These are phyloP conservation scores for Nannochloris sp. DNA, from an alignment of 139 green algal genomes.

Conservation along the genomic window DNA sequence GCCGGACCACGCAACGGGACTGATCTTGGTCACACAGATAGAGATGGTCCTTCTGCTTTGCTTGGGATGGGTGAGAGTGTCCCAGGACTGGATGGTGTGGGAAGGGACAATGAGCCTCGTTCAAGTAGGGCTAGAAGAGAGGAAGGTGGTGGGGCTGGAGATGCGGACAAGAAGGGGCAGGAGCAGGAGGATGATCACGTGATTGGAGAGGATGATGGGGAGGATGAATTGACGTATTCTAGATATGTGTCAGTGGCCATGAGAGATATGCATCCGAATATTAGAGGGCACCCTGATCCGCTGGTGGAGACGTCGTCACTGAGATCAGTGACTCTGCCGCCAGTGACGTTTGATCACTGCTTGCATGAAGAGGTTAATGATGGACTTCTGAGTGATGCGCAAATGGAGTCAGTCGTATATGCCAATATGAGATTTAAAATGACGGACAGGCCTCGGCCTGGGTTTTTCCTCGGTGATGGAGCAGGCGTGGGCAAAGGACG, in stretches of 20 bases:
- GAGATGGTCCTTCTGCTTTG: too few relatives aligned
- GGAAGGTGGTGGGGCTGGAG: not conserved
- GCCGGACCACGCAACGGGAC: too few relatives aligned
- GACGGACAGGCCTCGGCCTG: constrained; percentile 20
- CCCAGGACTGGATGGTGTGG: too few relatives aligned
- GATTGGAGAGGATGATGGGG: not conserved
- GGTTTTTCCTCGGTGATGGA: constrained; percentile 81
- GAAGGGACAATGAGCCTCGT: too few relatives aligned
- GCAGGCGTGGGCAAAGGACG: constrained; percentile 80
- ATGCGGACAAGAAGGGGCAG: not conserved
- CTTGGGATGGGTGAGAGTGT: too few relatives aligned
- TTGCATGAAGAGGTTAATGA: constrained; percentile 25
- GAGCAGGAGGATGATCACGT: not conserved
- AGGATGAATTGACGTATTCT: constrained; percentile 11
- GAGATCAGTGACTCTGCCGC: constrained; percentile 41
- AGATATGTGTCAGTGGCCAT: constrained; percentile 17
- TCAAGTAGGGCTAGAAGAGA: too few relatives aligned
- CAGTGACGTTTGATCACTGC: constrained; percentile 31
- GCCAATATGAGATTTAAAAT: constrained; percentile 56
- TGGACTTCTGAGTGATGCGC: constrained; percentile 44
- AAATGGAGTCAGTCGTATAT: constrained; percentile 74
- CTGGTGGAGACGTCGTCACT: constrained; percentile 66
- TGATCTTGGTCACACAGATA: too few relatives aligned
- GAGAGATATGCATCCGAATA: constrained; percentile 6
- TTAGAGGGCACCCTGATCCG: constrained; percentile 36